Evolutionary conservation across 2,329 filamentous ascomycete species (phyloP).

Genomic region (Botryotinia convoluta): DNA sequence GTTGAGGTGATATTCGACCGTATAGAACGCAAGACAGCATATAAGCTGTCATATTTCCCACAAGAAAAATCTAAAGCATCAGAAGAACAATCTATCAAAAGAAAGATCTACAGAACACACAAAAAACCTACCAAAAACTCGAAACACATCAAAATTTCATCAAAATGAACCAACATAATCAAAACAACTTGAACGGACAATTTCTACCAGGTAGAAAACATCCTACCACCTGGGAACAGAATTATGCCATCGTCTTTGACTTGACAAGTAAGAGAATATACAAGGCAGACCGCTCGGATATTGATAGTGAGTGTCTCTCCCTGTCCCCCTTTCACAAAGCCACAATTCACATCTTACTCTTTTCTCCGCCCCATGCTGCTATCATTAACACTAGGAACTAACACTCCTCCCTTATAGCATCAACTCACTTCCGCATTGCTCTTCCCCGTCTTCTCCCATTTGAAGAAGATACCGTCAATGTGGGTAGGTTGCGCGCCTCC

Average conservation of each 20-base stretch:
- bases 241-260: not conserved
- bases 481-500: not conserved
- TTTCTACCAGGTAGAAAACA: not conserved
- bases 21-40: not conserved
- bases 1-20: not conserved
- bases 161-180: not conserved
- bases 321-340: not conserved
- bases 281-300: not conserved
- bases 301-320: not conserved
- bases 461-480: not conserved
- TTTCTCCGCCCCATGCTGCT: not conserved
- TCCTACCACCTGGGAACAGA: not conserved
- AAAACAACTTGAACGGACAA: not conserved
- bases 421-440: not conserved
- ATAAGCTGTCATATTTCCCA: not conserved
- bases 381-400: not conserved
- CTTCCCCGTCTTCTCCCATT: not conserved
- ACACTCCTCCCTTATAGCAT: not conserved
- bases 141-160: not conserved
- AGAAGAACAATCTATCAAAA: not conserved
- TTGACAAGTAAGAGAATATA: not conserved
- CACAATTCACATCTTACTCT: not conserved
- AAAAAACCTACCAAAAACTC: not conserved
- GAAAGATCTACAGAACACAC: not conserved
- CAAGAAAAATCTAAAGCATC: not conserved